Conservation (phyloP, 2,329 filamentous ascomycete genomes). For the Ophiobolus disseminans region DNA sequence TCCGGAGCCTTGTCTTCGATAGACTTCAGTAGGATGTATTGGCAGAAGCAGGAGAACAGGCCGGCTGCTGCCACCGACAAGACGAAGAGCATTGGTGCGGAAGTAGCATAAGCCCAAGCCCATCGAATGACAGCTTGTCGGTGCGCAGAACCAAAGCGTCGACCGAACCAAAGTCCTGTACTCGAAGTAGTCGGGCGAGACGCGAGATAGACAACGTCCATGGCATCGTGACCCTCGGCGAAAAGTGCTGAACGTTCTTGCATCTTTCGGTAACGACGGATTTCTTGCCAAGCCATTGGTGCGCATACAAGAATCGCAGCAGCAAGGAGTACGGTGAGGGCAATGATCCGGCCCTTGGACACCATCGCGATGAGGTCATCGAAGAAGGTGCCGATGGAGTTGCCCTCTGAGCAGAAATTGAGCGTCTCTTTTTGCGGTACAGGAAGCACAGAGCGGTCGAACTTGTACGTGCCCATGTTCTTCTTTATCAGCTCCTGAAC, state of each 20-base stretch:
- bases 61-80: constrained; percentile 83
- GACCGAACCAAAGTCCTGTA: constrained; percentile 73
- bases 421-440: constrained; percentile 82
- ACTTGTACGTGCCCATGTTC: constrained; percentile 74
- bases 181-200: constrained; percentile 79
- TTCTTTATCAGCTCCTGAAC: constrained; percentile 75
- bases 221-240: constrained; percentile 73
- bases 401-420: constrained; percentile 86
- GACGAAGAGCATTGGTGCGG: constrained; percentile 82
- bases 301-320: constrained; percentile 75
- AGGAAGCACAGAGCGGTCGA: constrained; percentile 80
- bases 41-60: constrained; percentile 81
- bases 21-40: constrained; percentile 76
- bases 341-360: constrained; percentile 73
- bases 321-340: constrained; percentile 75
- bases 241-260: constrained; percentile 73
- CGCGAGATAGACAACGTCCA: constrained; percentile 89
- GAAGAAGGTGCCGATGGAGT: constrained; percentile 85
- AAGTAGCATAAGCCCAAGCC: constrained; percentile 87
- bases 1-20: constrained; percentile 79
- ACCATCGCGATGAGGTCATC: constrained; percentile 70
- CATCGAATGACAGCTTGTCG: constrained; percentile 79
- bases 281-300: constrained; percentile 82
- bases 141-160: constrained; percentile 67
- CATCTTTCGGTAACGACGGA: constrained; percentile 77